Evolutionary conservation across 2,329 filamentous ascomycete species (phyloP).

Genomic region (Plenodomus lindquistii): DNA sequence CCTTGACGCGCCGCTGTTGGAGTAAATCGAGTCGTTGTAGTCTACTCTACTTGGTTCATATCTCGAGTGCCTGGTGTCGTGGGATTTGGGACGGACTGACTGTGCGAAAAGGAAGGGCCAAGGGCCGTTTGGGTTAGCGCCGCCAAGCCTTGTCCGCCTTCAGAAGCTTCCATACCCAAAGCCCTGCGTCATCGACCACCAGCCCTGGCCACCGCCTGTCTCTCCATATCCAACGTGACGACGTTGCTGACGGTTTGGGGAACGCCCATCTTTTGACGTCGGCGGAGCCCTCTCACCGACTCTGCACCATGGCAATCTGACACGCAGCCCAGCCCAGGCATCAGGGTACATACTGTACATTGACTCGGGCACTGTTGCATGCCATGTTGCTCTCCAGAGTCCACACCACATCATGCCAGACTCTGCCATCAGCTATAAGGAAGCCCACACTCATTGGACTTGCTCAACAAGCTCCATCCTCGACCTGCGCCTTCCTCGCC

Average conservation of each 20-base stretch:
- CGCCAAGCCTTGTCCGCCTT: background rate
- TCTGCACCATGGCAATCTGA: constrained; percentile 7
- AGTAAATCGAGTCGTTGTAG: no score
- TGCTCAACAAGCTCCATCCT: background rate
- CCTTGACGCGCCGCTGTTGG: no score
- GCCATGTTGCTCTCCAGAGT: background rate
- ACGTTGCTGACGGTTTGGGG: background rate
- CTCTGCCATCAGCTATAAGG: background rate
- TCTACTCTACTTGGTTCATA: no score
- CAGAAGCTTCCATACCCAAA: constrained; percentile 2
- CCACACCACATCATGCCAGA: background rate
- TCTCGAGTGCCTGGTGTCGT: no score
- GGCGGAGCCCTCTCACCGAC: constrained; percentile 23
- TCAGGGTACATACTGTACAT: background rate
- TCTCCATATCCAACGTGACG: background rate
- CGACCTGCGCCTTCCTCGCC: background rate
- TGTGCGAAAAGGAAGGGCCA: background rate
- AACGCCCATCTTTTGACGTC: background rate
- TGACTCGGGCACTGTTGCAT: background rate
- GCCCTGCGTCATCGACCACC: constrained; percentile 4
- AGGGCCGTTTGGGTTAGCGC: background rate
- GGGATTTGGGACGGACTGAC: no score
- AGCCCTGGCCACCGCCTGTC: background rate
- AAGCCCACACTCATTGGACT: background rate
- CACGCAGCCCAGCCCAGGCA: background rate